Base-by-base conservation (phyloP, 768 basidiomycete species). In the Lyophyllum decastes region DNA sequence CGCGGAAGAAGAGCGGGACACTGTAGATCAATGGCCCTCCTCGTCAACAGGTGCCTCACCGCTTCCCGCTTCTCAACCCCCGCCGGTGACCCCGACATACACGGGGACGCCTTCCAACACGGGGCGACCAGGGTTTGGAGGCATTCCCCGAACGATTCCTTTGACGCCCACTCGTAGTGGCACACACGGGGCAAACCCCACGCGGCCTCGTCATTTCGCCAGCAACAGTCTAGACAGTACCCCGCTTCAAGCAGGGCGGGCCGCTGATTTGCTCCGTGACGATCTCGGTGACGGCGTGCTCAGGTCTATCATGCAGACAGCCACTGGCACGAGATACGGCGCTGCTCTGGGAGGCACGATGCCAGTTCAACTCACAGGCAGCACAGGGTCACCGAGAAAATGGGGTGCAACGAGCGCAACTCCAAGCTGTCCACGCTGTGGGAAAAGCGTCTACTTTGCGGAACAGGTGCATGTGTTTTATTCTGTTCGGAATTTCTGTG, bases 401-500 rank as follows among this genome's bases (percentile, higher is more conserved):
- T 88, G 85, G 80, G 85, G 82, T 34, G 73, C 30, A 14, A 21
- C 47, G 27, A 54, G 69, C 22, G 79, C 81, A 21, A 82, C 84
- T 8, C 88, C 90, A 19, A 66, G 67, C 19, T 94, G 92, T 63
- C 84, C 87, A 9, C 78, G 80, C 54, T 94, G 92, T 61, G 76
- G 76, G 35, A 85, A 89, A 78, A 87, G 80, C 51, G 92, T 94
- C 10, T 94, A 90, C 73, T 93, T 94, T 66, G 91, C 92, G 14
- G 91, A 94, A 69, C 90, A 91, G 81, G 90, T 86, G 46, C 12
- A 66, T 33, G 27, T 3, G 47, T 40, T 19, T 9, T 17, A 21
- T 22, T 16, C 38, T 55, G 24, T 17, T 14, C 35, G 43, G 11
- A 40, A 35, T 24, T 43, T 49, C 50, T 40, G 40, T 12, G 17